Evolutionary conservation across 1,139 yeast genomes (phyloP), one percentile per base, ranked within the genome.

Genomic region (Wickerhamiella pararugosa): DNA sequence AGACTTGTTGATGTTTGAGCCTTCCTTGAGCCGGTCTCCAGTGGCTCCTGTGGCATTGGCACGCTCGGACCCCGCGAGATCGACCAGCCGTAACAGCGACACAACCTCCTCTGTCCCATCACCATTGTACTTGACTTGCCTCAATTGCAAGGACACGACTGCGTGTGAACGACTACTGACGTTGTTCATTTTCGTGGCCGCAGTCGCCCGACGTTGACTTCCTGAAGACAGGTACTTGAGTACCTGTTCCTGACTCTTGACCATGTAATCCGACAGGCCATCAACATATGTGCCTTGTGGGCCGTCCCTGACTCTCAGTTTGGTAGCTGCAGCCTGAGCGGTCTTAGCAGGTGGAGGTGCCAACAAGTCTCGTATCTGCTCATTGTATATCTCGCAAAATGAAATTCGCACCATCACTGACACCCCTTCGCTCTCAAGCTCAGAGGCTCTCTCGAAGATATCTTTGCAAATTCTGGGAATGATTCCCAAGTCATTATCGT

Each of bases 51-150:
- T 73, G 15, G 76, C 68, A 15, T 64, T 58, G 6, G 79, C 73
- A 45, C 90, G 64, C 55, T 81, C 94, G 0, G 87, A 77, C 0
- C 94, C 94, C 0, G 94, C 94, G 51, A 81, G 63, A 60, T 81
- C 93, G 1, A 81, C 90, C 29, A 81, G 64, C 46, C 82, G 69
- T 34, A 81, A 66, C 47, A 74, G 71, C 1, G 90, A 77, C 34
- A 75, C 70, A 50, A 71, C 76, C 29, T 70, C 73, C 37, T 51
- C 53, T 21, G 72, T 64, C 26, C 63, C 61, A 9, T 59, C 61
- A 31, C 62, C 59, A 34, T 60, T 58, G 50, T 63, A 66, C 45
- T 65, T 63, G 15, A 76, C 75, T 53, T 79, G 87, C 40, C 70
- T 69, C 40, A 81, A 64, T 5, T 68, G 63, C 25, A 82, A 56